Evolutionary conservation across 805 yeast species (phyloP).

Genomic region (Saccharomycopsis olivae): DNA sequence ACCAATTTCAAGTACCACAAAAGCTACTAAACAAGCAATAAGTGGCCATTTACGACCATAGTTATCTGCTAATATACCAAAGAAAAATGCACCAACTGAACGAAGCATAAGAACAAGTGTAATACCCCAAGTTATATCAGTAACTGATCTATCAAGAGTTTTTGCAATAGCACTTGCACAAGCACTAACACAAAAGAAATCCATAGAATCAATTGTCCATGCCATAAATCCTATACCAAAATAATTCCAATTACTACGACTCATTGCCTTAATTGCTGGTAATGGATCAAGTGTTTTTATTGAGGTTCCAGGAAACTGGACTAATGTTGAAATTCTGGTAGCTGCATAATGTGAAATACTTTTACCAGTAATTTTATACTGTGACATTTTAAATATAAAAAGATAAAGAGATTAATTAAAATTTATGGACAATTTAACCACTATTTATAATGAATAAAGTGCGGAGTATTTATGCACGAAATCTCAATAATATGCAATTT

Average conservation of each 20-base stretch:
- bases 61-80: conserved; percentile 49
- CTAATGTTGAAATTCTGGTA: background rate
- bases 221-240: conserved; percentile 50
- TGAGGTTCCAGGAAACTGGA: background rate
- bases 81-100: conserved; percentile 51
- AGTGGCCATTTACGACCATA: conserved; percentile 54
- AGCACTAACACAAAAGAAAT: conserved; percentile 53
- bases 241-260: conserved; percentile 40
- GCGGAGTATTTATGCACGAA: too few species aligned
- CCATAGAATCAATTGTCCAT: conserved; percentile 68
- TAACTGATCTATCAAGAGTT: conserved; percentile 32
- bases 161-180: conserved; percentile 41
- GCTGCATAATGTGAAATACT: background rate
- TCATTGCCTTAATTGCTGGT: conserved; percentile 29
- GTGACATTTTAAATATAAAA: too few species aligned
- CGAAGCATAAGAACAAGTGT: conserved; percentile 59
- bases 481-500: too few species aligned
- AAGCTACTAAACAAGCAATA: conserved; percentile 32
- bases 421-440: too few species aligned
- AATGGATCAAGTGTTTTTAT: conserved; percentile 29
- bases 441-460: too few species aligned
- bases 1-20: conserved; percentile 47
- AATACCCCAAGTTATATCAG: conserved; percentile 60
- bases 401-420: too few species aligned
- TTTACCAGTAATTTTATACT: too few species aligned